Evolutionary conservation across 2,329 filamentous ascomycete genomes (phyloP).

Genomic region (Monosporascus sp.): DNA sequence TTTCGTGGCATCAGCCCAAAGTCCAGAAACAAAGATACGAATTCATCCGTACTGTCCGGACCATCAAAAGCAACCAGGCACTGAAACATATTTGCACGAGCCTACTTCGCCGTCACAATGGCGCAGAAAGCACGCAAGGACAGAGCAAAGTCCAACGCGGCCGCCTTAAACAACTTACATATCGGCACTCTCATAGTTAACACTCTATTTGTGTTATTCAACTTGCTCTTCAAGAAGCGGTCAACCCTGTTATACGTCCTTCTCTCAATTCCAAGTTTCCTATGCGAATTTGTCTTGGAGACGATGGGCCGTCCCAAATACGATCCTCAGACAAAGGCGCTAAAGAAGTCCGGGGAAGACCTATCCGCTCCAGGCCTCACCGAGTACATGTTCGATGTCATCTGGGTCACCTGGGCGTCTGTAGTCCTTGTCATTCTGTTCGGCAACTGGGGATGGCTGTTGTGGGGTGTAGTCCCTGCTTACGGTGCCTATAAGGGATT

Average conservation of each 20-base stretch:
- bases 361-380: slow-evolving; percentile 82
- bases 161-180: slow-evolving; percentile 76
- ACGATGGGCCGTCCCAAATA: slow-evolving; percentile 74
- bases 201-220: slow-evolving; percentile 66
- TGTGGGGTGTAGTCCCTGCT: slow-evolving; percentile 51
- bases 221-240: slow-evolving; percentile 61
- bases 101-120: slow-evolving; percentile 33
- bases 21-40: no score
- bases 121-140: slow-evolving; percentile 62
- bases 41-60: not conserved
- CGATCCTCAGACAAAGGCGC: slow-evolving; percentile 56
- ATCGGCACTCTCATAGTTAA: slow-evolving; percentile 70
- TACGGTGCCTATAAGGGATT: slow-evolving; percentile 52
- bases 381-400: slow-evolving; percentile 95
- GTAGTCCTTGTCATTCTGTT: slow-evolving; percentile 67
- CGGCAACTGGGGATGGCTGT: slow-evolving; percentile 69
- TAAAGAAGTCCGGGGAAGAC: slow-evolving; percentile 80
- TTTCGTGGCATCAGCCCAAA: slow-evolving; percentile 6
- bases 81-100: not conserved
- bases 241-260: slow-evolving; percentile 65
- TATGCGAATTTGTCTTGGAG: slow-evolving; percentile 84
- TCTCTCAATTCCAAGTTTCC: slow-evolving; percentile 67
- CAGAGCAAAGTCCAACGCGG: slow-evolving; percentile 71
- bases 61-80: not conserved
- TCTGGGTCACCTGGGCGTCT: slow-evolving; percentile 90